Percentiles rank a stretch among this genome's conserved stretches.
Evolutionary conservation across 2,329 filamentous ascomycete genomes (phyloP).

Genomic region (Chaetomium strumarium): DNA sequence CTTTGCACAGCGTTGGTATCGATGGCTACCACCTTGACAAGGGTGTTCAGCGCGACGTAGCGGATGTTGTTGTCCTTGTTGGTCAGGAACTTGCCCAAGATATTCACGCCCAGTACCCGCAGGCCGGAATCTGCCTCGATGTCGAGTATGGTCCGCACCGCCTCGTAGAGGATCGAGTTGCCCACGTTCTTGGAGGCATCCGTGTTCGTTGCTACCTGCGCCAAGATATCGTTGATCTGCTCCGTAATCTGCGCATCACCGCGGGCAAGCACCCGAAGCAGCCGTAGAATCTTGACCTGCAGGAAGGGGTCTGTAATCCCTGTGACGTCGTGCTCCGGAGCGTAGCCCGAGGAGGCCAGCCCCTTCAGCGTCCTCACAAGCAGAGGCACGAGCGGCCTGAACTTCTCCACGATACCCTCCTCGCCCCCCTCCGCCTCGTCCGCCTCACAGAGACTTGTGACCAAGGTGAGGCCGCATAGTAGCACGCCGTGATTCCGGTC

Average conservation of each 20-base stretch:
- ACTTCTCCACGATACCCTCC: constrained; percentile 83
- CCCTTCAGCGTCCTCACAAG: constrained; percentile 89
- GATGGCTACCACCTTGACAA: constrained; percentile 96
- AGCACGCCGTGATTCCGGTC: constrained; percentile 96
- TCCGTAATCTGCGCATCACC: constrained; percentile 86
- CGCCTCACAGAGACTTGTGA: constrained; percentile 87
- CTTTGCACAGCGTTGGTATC: constrained; percentile 96
- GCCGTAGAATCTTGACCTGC: constrained; percentile 88
- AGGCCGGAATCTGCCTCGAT: constrained; percentile 96
- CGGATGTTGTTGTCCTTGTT: constrained; percentile 99
- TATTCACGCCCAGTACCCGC: constrained; percentile 92
- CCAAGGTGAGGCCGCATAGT: constrained; percentile 84
- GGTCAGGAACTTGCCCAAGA: constrained; percentile 94
- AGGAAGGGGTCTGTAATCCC: constrained; percentile 97
- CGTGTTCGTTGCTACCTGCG: constrained; percentile 95
- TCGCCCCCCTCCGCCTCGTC: constrained; percentile 91
- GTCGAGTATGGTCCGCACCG: constrained; percentile 92
- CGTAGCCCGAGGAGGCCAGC: constrained; percentile 90
- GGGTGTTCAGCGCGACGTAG: constrained; percentile 93
- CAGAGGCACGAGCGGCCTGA: constrained; percentile 75
- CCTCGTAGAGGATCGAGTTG: constrained; percentile 96
- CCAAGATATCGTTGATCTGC: constrained; percentile 96
- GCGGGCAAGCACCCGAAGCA: constrained; percentile 79
- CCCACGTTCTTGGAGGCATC: constrained; percentile 98
- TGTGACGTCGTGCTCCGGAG: constrained; percentile 95